Evolutionary conservation across 768 basidiomycete genomes (phyloP).

Genomic region (Serpula lacrymans): DNA sequence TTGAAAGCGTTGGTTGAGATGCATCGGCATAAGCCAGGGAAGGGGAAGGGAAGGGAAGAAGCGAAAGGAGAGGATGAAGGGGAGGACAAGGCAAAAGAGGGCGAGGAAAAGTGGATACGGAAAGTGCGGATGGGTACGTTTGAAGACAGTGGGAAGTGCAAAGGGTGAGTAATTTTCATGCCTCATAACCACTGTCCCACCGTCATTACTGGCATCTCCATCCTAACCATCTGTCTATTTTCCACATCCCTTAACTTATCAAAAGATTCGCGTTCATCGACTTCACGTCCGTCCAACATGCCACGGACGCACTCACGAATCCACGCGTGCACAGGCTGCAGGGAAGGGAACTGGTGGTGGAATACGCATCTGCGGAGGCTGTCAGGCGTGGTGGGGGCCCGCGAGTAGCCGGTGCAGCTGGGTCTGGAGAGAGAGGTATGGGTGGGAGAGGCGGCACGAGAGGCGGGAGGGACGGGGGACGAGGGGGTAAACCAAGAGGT

Average conservation of each 20-base stretch:
- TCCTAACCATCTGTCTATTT: constrained; percentile 1
- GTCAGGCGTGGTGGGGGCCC: constrained; percentile 76
- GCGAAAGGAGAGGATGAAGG: constrained; percentile 26
- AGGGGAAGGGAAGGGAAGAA: constrained; percentile 29
- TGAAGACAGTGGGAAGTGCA: constrained; percentile 92
- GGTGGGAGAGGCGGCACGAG: constrained; percentile 6
- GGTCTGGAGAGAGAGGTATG: constrained; percentile 6
- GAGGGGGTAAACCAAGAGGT: neutral
- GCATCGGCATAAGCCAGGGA: constrained; percentile 44
- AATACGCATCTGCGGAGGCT: constrained; percentile 87
- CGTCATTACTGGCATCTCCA: neutral
- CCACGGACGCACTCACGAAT: constrained; percentile 80
- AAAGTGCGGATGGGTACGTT: constrained; percentile 94
- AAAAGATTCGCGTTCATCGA: constrained; percentile 92
- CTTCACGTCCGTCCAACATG: constrained; percentile 74
- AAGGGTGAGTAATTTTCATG: constrained; percentile 64
- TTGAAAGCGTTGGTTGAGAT: constrained; percentile 73
- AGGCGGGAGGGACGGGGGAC: constrained; percentile 9
- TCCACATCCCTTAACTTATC: neutral
- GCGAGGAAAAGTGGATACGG: constrained; percentile 54
- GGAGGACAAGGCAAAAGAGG: constrained; percentile 9
- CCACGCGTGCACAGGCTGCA: constrained; percentile 80
- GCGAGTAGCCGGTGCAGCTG: constrained; percentile 16
- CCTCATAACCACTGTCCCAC: neutral
- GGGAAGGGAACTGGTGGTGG: constrained; percentile 81